These are phyloP conservation scores for Tolypocladium tundrense DNA, from an alignment of 2,329 filamentous ascomycete genomes.

Conservation along the genomic window DNA sequence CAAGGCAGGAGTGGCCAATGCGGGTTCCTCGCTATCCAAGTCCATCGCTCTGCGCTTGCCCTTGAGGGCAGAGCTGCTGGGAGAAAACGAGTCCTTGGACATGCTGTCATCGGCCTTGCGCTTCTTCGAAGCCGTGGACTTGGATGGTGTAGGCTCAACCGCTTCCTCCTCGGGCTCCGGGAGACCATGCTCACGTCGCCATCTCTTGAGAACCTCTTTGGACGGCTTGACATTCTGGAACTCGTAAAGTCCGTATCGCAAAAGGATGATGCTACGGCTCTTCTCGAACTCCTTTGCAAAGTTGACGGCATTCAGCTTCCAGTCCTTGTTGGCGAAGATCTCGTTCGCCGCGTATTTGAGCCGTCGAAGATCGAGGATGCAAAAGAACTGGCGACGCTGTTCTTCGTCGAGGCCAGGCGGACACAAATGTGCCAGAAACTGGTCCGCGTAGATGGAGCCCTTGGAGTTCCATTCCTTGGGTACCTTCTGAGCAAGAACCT, in stretches of 20 bases:
- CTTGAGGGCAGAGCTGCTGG: slow-evolving; percentile 23
- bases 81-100: slow-evolving; percentile 24
- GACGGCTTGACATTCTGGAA: slow-evolving; percentile 53
- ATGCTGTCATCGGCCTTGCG: slow-evolving; percentile 47
- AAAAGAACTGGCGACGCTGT: slow-evolving; percentile 52
- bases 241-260: slow-evolving; percentile 52
- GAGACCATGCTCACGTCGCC: slow-evolving; percentile 46
- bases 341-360: slow-evolving; percentile 53
- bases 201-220: slow-evolving; percentile 45
- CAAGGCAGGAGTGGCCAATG: slow-evolving; percentile 13
- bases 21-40: slow-evolving; percentile 23
- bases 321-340: slow-evolving; percentile 50
- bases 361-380: slow-evolving; percentile 50
- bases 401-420: slow-evolving; percentile 47
- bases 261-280: slow-evolving; percentile 49
- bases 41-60: slow-evolving; percentile 41
- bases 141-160: slow-evolving; percentile 16
- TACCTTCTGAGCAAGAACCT: slow-evolving; percentile 41
- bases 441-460: slow-evolving; percentile 49
- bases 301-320: slow-evolving; percentile 52
- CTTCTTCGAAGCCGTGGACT: slow-evolving; percentile 31
- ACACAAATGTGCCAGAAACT: slow-evolving; percentile 47
- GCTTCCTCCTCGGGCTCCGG: slow-evolving; percentile 38
- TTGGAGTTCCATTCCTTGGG: slow-evolving; percentile 40
- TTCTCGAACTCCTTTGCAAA: slow-evolving; percentile 57